Base-by-base conservation (phyloP, 768 basidiomycete species). In the Mycena vulgaris region DNA sequence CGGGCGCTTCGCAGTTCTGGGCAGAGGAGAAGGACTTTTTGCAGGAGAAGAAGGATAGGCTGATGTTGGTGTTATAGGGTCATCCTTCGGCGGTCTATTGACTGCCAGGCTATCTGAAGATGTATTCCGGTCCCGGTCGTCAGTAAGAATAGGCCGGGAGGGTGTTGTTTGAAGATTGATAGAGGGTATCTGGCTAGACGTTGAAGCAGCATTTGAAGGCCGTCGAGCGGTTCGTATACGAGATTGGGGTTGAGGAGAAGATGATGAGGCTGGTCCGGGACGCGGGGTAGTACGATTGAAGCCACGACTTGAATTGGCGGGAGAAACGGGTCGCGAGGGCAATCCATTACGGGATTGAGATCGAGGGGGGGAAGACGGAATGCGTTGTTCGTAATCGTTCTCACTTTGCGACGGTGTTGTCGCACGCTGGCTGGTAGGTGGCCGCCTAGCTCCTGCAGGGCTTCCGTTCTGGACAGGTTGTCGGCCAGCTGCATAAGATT, bases 151-250 rank as follows among this genome's bases (percentile, higher is more conserved):
- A 23, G 71, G 68, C 27, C 68, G 72, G 6, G 73, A 45, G 9
- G 64, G 19, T 19, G 74, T 72, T 23, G 71, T 55, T 9, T 61
- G 59, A 25, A 70, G 69, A 53, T 68, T 70, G 45, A 63, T 68
- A 42, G 84, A 73, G 6, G 79, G 69, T 59, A 76, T 65, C 39
- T 79, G 83, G 66, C 79, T 79, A 11, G 80, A 79, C 28, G 83
- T 80, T 10, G 84, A 82, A 30, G 83, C 80, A 23, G 83, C 83
- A 69, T 87, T 84, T 13, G 86, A 86, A 13, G 87, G 88, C 17
- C 84, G 82, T 55, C 86, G 82, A 28, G 72, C 65, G 48, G 77
- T 78, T 25, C 81, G 78, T 16, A 78, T 62, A 25, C 81, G 79
- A 30, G 77, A 45, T 76, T 79, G 78, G 53, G 81, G 62, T 28